Percentiles rank a stretch among this genome's conserved stretches.
These are phyloP conservation scores for Fusarium solani-melongenae DNA, from an alignment of 2,329 filamentous ascomycete species.

Conservation along the genomic window DNA sequence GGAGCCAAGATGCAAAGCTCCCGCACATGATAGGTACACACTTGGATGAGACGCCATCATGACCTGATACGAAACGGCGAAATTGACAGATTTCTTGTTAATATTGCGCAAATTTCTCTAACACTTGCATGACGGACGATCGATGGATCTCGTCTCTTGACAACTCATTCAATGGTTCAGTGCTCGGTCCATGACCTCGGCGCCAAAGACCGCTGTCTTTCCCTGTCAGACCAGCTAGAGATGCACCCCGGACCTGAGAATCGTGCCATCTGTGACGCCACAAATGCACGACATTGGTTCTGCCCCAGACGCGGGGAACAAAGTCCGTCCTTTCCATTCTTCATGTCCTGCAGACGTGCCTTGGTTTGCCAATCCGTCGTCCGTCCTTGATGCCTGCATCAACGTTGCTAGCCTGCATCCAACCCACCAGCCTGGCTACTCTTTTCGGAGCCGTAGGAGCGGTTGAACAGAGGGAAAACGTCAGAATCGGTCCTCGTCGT, in stretches of 20 bases:
- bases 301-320: conserved; percentile 5
- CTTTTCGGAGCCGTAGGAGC: neutral
- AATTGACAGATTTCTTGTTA: conserved; percentile 31
- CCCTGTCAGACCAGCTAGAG: conserved; percentile 28
- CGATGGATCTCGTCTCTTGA: conserved; percentile 4
- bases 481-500: conserved; percentile 23
- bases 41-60: conserved; percentile 35
- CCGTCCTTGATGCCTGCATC: neutral
- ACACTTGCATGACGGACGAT: conserved; percentile 6
- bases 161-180: conserved; percentile 26
- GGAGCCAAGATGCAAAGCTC: conserved; percentile 8
- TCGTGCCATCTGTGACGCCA: conserved; percentile 45
- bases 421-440: neutral
- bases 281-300: conserved; percentile 15
- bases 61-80: conserved; percentile 38
- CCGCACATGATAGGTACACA: conserved; percentile 24
- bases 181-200: conserved; percentile 2
- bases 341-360: conserved; percentile 20
- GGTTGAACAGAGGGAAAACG: neutral
- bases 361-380: conserved; percentile 24
- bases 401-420: neutral
- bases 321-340: conserved; percentile 9
- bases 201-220: conserved; percentile 21
- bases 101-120: conserved; percentile 17
- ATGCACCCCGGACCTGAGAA: conserved; percentile 37